Evolutionary conservation across 2,329 filamentous ascomycete genomes (phyloP).

Genomic region (Stenocarpella maydis): DNA sequence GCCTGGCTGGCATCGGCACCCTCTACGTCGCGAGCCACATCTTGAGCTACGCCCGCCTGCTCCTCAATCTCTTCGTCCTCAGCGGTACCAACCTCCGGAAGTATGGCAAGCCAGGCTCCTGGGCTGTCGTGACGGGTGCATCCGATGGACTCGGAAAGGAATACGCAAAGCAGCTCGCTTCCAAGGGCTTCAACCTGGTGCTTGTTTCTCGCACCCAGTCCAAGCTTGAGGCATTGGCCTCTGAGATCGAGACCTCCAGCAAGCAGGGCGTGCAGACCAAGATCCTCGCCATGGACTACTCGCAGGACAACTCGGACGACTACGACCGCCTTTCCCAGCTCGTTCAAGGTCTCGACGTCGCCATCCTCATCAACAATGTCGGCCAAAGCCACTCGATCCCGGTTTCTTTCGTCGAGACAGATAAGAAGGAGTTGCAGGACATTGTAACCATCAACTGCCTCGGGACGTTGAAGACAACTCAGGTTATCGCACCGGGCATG

Average conservation of each 20-base stretch:
- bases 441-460: constrained; percentile 97
- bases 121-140: constrained; percentile 93
- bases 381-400: constrained; percentile 94
- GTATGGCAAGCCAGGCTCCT: constrained; percentile 90
- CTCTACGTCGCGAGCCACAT: constrained; percentile 65
- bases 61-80: constrained; percentile 75
- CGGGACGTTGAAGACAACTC: constrained; percentile 87
- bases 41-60: constrained; percentile 65
- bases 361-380: constrained; percentile 95
- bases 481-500: constrained; percentile 86
- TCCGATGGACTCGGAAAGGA: constrained; percentile 98
- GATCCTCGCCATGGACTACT: constrained; percentile 90
- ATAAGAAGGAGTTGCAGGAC: constrained; percentile 80
- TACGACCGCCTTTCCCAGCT: constrained; percentile 77
- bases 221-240: constrained; percentile 81
- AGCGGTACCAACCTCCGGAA: constrained; percentile 78
- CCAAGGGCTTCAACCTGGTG: constrained; percentile 92
- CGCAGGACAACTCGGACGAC: constrained; percentile 79
- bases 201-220: constrained; percentile 95
- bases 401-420: constrained; percentile 84
- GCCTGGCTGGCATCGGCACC: constrained; percentile 64
- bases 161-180: constrained; percentile 88
- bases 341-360: constrained; percentile 78
- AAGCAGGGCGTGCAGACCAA: constrained; percentile 70
- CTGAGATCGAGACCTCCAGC: constrained; percentile 67